Evolutionary conservation across 2,329 filamentous ascomycete species (phyloP).

Genomic region (Arthrobotrys megalospora): DNA sequence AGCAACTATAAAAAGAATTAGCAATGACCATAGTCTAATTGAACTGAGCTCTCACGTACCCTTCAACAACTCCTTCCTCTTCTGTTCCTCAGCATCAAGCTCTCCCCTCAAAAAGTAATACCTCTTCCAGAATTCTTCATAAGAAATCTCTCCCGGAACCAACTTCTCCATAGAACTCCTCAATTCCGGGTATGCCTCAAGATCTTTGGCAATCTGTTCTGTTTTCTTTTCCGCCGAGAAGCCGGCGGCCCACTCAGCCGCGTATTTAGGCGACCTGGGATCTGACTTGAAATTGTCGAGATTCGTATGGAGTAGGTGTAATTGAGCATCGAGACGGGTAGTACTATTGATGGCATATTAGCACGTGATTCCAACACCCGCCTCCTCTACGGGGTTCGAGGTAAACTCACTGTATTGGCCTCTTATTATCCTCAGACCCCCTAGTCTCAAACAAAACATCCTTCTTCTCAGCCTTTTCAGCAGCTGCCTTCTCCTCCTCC

Average conservation of each 20-base stretch:
- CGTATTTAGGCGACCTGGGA: constrained; percentile 81
- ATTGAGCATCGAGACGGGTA: constrained; percentile 92
- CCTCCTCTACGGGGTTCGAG: constrained; percentile 6
- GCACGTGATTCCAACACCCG: background rate
- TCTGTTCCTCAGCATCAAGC: constrained; percentile 91
- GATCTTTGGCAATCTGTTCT: constrained; percentile 82
- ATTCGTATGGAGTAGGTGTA: constrained; percentile 93
- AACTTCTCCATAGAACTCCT: constrained; percentile 92
- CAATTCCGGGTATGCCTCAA: constrained; percentile 89
- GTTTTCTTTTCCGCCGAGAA: constrained; percentile 91
- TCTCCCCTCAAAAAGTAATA: constrained; percentile 96
- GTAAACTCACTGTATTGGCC: constrained; percentile 80
- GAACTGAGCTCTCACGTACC: constrained; percentile 74
- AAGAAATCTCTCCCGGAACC: constrained; percentile 93
- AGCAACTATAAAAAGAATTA: constrained; percentile 64
- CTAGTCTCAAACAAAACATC: constrained; percentile 91
- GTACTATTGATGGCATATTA: constrained; percentile 68
- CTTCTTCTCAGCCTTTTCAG: constrained; percentile 36
- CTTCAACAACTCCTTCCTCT: constrained; percentile 89
- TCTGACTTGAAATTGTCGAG: constrained; percentile 86
- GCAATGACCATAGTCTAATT: background rate
- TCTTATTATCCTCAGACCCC: constrained; percentile 85
- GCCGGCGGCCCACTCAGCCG: constrained; percentile 75
- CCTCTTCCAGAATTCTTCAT: constrained; percentile 89
- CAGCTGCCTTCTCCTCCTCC: constrained; percentile 71